Base-by-base conservation (phyloP, 441 rosid genomes). In the Corymbia citriodora region DNA sequence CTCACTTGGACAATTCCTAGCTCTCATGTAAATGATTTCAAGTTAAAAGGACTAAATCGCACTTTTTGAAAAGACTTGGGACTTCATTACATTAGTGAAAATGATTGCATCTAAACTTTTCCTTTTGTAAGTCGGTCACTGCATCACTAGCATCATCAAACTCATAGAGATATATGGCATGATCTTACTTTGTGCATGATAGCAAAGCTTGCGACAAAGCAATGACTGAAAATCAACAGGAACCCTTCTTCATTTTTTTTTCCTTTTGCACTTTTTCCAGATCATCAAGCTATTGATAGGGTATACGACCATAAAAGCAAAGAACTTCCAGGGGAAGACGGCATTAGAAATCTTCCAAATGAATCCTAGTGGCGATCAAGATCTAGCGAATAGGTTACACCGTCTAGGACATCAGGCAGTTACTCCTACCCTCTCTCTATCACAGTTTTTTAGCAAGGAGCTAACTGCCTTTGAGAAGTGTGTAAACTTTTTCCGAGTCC, bases 321-420 rank as follows among this genome's bases (percentile, higher is more conserved):
- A 61, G 68, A 61, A 61, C 68, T 12, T 14, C 72, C 72, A 29
- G 31, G 36, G 36, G 2, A 15, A 29, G 10, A n/a, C 10, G 1
- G 72, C 72, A 14, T 16, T 65, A 8, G 72, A 65, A 14, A n/a
- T 65, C 36, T 65, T 65, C 72, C 36, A 65, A 65, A 2, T 7
- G 10, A 7, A n/a, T 0, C 10, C 18, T 0, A 3, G 18, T 3
- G 72, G 36, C 10, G 5, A 65, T n/a, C 36, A 31, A 65, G 3
- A 65, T n/a, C 9, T 65, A 3, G 72, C 36, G 0, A 1, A 65
- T 0, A 63, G 2, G 5, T n/a, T 63, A 29, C 72, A 15, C 72
- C 19, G 17, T 65, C 2, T 7, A n/a, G 72, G 19, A 29, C 17
- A 0, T n/a, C 31, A 13, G 27, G 68, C 31, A 27, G 7, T 29